These are phyloP conservation scores for Daldinia sp. DNA, from an alignment of 2,329 filamentous ascomycete genomes.

Conservation along the genomic window DNA sequence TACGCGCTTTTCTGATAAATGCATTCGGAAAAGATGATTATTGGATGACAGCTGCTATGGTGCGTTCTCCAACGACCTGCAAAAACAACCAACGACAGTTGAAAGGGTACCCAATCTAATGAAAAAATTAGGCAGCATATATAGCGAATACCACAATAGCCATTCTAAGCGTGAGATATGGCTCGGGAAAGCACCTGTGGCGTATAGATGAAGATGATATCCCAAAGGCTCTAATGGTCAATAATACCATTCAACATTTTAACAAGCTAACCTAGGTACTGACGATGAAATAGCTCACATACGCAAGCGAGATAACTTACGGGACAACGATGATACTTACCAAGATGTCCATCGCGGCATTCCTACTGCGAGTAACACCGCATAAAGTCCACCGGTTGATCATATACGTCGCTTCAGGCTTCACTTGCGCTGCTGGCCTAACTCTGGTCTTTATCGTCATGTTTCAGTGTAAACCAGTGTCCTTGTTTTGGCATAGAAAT, in stretches of 20 bases:
- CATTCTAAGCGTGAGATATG: conserved; percentile 13
- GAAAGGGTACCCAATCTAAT: background rate
- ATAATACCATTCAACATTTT: background rate
- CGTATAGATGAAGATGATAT: background rate
- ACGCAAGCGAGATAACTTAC: conserved; percentile 12
- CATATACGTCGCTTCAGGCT: conserved; percentile 27
- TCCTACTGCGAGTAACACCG: conserved; percentile 37
- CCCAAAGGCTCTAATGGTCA: background rate
- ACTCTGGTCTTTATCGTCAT: conserved; percentile 37
- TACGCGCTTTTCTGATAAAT: background rate
- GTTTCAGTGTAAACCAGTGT: conserved; percentile 35
- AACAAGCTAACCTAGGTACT: background rate
- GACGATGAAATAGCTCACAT: background rate
- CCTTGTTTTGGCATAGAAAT: conserved; percentile 36
- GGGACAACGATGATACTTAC: conserved; percentile 33
- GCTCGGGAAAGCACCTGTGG: conserved; percentile 32
- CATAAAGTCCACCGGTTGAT: conserved; percentile 26
- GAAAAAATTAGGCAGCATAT: background rate
- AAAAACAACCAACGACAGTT: too few relatives aligned
- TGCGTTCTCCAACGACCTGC: background rate
- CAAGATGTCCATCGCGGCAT: conserved; percentile 35
- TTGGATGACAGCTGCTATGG: conserved; percentile 12
- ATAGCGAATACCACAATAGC: background rate
- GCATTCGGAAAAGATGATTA: conserved; percentile 10
- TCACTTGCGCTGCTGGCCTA: conserved; percentile 30